Evolutionary conservation across 768 basidiomycete genomes (phyloP).

Genomic region (Amanita molliuscula): DNA sequence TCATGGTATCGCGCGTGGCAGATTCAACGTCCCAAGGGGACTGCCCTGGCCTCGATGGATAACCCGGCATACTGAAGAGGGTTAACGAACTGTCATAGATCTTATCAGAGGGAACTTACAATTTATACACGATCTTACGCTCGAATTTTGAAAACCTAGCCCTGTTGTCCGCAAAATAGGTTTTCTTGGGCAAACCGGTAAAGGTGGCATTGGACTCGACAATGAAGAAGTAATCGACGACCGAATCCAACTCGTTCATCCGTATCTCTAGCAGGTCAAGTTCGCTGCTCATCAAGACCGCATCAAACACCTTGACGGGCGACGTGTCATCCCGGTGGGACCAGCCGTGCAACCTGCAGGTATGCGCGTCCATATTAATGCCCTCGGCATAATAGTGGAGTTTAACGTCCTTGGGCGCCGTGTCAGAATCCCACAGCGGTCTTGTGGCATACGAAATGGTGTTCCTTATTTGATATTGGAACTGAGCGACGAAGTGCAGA

Average conservation of each 20-base stretch:
- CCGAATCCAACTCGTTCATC: slow-evolving; percentile 45
- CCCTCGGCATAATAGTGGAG: slow-evolving; percentile 50
- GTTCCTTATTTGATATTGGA: slow-evolving; percentile 42
- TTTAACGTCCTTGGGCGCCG: slow-evolving; percentile 36
- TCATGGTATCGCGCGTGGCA: slow-evolving; percentile 38
- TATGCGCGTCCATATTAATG: slow-evolving; percentile 28
- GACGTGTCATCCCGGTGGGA: slow-evolving; percentile 18
- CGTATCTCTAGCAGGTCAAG: slow-evolving; percentile 55
- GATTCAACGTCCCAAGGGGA: slow-evolving; percentile 42
- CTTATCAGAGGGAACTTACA: slow-evolving; percentile 21
- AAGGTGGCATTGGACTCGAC: slow-evolving; percentile 54
- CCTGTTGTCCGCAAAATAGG: slow-evolving; percentile 36
- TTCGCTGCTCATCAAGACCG: slow-evolving; percentile 54
- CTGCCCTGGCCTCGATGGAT: slow-evolving; percentile 28
- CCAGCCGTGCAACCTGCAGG: slow-evolving; percentile 50
- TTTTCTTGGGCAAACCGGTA: slow-evolving; percentile 46
- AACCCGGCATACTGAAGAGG: slow-evolving; percentile 30
- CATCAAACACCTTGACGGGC: slow-evolving; percentile 40
- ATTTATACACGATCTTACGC: slow-evolving; percentile 41
- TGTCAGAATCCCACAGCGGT: slow-evolving; percentile 47
- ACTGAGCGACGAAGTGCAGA: slow-evolving; percentile 26
- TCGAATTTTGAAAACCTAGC: slow-evolving; percentile 37
- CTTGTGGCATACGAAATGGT: slow-evolving; percentile 44
- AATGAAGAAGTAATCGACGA: slow-evolving; percentile 52
- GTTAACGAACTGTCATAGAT: not conserved